phyloP scores from a whole-genome alignment of 1,139 yeast genomes.

The Debaryomycetaceae sp. region DNA sequence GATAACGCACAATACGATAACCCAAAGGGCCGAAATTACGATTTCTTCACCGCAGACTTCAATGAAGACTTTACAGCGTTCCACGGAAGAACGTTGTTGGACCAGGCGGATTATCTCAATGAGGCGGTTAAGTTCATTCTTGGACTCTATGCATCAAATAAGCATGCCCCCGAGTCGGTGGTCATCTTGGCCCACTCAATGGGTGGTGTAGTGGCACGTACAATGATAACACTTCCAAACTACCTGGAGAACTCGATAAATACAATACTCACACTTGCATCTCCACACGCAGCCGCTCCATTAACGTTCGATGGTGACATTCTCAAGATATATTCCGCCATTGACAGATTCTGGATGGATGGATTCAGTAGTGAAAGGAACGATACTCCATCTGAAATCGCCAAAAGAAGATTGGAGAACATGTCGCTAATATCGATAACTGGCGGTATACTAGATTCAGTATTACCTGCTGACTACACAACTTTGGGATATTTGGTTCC shows the following conservation, averaged over 20 bases:
- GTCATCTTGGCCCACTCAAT: conserved; percentile 88
- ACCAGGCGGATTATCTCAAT: conserved; percentile 90
- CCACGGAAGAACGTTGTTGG: conserved; percentile 89
- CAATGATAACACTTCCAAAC: conserved; percentile 75
- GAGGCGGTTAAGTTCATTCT: conserved; percentile 81
- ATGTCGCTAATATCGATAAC: conserved; percentile 73
- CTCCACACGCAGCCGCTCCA: conserved; percentile 94
- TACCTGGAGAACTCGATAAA: conserved; percentile 70
- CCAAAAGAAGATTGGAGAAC: conserved; percentile 40
- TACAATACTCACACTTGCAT: conserved; percentile 80
- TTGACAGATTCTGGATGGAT: conserved; percentile 78
- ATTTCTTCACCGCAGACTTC: conserved; percentile 87
- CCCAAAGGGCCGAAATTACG: conserved; percentile 46
- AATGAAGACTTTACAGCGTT: conserved; percentile 96
- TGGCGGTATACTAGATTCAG: conserved; percentile 81
- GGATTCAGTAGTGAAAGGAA: conserved; percentile 37
- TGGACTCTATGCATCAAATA: conserved; percentile 48
- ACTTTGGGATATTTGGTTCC: conserved; percentile 73
- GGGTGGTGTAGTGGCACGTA: conserved; percentile 93
- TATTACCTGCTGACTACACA: conserved; percentile 93
- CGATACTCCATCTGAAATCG: conserved; percentile 22
- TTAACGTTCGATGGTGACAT: conserved; percentile 94
- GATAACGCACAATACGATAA: conserved; percentile 20
- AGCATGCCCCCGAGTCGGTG: conserved; percentile 61
- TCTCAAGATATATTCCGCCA: conserved; percentile 64